phyloP scores from a whole-genome alignment of 495 filamentous ascomycete species.

The Penicillium mononematosum region DNA sequence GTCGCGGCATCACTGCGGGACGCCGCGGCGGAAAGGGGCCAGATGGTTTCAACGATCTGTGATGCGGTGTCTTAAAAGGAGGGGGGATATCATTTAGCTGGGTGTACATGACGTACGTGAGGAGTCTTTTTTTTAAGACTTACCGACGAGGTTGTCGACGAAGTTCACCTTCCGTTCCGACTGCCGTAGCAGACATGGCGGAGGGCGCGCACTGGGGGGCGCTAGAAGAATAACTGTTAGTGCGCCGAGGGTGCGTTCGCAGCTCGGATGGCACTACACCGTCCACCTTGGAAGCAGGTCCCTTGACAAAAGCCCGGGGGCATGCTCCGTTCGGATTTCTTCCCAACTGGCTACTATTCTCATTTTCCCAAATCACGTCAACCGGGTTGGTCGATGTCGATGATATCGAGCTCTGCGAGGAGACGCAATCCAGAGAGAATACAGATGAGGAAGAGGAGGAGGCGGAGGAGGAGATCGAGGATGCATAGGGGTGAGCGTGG shows the following conservation, averaged over 20 bases:
- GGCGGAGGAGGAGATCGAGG: conserved; percentile 68
- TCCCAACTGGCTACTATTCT: conserved; percentile 33
- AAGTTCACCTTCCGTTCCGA: conserved; percentile 92
- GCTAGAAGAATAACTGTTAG: conserved; percentile 47
- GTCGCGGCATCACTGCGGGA: conserved; percentile 47
- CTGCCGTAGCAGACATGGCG: conserved; percentile 83
- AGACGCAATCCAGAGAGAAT: conserved; percentile 69
- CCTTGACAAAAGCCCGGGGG: conserved; percentile 34
- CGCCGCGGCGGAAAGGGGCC: conserved; percentile 65
- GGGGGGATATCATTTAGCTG: conserved; percentile 26
- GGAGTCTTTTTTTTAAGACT: conserved; percentile 46
- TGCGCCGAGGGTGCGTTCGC: conserved; percentile 81
- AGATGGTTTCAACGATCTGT: conserved; percentile 95
- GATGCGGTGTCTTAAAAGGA: conserved; percentile 82
- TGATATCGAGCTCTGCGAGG: conserved; percentile 52
- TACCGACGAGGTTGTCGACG: conserved; percentile 98
- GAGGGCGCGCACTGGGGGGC: conserved; percentile 62
- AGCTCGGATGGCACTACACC: conserved; percentile 61
- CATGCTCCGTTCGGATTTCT: conserved; percentile 23
- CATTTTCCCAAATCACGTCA: conserved; percentile 52
- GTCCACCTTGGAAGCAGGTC: conserved; percentile 34
- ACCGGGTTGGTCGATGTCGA: conserved; percentile 47
- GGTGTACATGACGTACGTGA: conserved; percentile 13
- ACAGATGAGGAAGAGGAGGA: conserved; percentile 76
- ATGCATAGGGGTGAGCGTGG: conserved; percentile 59